These are phyloP conservation scores for Cymbopogon flexuosus DNA, from an alignment of 202 grass and related monocot genomes.

Conservation along the genomic window DNA sequence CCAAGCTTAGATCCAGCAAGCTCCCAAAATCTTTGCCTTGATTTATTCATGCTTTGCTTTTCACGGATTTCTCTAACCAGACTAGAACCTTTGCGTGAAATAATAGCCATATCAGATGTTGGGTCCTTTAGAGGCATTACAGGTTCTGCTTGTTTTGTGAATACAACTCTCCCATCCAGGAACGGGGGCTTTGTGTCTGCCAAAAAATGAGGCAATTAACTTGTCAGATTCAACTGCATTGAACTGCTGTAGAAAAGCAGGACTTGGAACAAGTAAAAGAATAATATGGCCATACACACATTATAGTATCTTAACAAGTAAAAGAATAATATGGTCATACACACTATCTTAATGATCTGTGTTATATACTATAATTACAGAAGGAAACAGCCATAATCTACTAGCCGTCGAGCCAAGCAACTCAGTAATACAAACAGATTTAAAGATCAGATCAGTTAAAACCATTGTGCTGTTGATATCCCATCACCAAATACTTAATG, in stretches of 20 bases:
- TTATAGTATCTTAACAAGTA: background rate
- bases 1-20: slow-evolving; percentile 97
- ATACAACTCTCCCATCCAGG: slow-evolving; percentile 91
- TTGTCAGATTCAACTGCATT: slow-evolving; percentile 21
- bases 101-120: slow-evolving; percentile 98
- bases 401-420: background rate
- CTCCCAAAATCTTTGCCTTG: slow-evolving; percentile 95
- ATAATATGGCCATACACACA: background rate
- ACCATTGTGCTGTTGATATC: background rate
- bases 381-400: background rate
- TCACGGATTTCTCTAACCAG: slow-evolving; percentile 95
- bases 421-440: background rate
- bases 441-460: slow-evolving; percentile 7
- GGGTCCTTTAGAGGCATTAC: slow-evolving; percentile 96
- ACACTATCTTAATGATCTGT: no score
- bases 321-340: no score
- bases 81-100: slow-evolving; percentile 84
- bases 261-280: background rate
- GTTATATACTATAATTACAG: background rate
- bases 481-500: slow-evolving; percentile 8
- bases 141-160: slow-evolving; percentile 90
- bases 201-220: slow-evolving; percentile 18
- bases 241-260: background rate
- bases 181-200: slow-evolving; percentile 94
- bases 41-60: slow-evolving; percentile 98